Evolutionary conservation across 345 rosid species (phyloP), one percentile per base, ranked within the genome.

Genomic region (Psidium guajava): DNA sequence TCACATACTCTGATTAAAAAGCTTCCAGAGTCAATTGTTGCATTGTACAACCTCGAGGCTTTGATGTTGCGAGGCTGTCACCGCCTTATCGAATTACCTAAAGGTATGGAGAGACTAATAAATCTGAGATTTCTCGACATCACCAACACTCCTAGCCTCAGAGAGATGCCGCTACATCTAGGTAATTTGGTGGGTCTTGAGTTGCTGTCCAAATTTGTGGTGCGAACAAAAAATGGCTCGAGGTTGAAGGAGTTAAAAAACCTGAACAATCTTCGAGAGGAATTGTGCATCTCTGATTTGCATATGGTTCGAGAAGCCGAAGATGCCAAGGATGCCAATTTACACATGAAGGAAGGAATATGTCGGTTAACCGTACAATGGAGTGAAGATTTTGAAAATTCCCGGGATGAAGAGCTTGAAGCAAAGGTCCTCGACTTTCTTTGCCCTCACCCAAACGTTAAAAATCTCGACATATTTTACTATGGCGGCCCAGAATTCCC

Each of bases 251-350:
- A 58, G 64, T 12, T 58, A 58, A 58, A 58, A n/a, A 1, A 58
- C 18, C 0, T 58, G 32, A 25, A n/a, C 6, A 5, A 58, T 16
- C 69, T 58, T 6, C 1, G 5, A 58, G 69, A 15, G 4, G 32
- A 58, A 2, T 0, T n/a, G 3, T 58, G 32, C 69, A n/a, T 58
- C 16, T 58, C 4, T 2, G 69, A n/a, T 58, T 58, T 58, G 69
- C 69, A 58, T 58, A n/a, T n/a, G 32, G 16, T 58, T n/a, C 18
- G 1, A 12, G 18, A 12, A 25, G 69, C 27, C 0, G 32, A 0
- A 58, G 69, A 58, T n/a, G 16, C 69, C 28, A n/a, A 0, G 0
- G 69, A n/a, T 1, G 28, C 4, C 16, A 0, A 25, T n/a, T 58
- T 58, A 25, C 0, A 2, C 32, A 58, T 5, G 0, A 24, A 58